Evolutionary conservation across 345 rosid species (phyloP), one percentile per base, ranked within the genome.

Genomic region (Melaleuca quinquenervia): DNA sequence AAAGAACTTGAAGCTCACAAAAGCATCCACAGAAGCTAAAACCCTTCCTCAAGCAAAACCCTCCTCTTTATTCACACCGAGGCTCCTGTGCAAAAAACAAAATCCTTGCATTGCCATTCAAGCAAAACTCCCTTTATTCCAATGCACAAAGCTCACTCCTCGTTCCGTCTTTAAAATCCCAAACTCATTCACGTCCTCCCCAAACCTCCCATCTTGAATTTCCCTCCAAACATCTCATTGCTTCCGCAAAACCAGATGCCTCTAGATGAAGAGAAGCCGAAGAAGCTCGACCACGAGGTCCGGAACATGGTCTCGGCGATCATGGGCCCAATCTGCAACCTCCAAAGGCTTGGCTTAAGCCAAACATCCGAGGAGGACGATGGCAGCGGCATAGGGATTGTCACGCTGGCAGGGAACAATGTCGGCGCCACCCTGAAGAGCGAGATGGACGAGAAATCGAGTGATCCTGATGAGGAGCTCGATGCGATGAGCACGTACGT

Each of bases 361-460:
- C 88, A 44, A 60, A 87, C 60, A 11, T 87, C 64, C 41, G 89
- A 85, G 14, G 93, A 84, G 3, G 95, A 89, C 3, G 91, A 89
- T 7, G 92, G 90, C 5, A 87, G 84, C 27, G 92, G 97, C 0
- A 41, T 88, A 16, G 88, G 96, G 48, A 91, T 94, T 82, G 85
- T 96, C 87, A 97, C 97, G 0, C 96, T 97, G 3, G 92, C 98
- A 7, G 99, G 99, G 78, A 93, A 87, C 84, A 97, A 97, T 89
- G 70, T 90, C 0, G 98, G 98, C 41, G 98, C 99, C 62, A 92
- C 95, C 60, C 90, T 97, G 96, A 89, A 93, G 60, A 87, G 91
- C n/a, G 95, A 91, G 74, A 24, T 93, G 87, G 96, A 94, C 26
- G 94, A 90, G 36, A 91, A 91, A 27, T 80, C 50, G 29, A 82